A percentile compares a stretch with the other conserved stretches of the same genome.
phyloP scores from a whole-genome alignment of 1,139 yeast species.

The Debaryomyces subglobosus region DNA sequence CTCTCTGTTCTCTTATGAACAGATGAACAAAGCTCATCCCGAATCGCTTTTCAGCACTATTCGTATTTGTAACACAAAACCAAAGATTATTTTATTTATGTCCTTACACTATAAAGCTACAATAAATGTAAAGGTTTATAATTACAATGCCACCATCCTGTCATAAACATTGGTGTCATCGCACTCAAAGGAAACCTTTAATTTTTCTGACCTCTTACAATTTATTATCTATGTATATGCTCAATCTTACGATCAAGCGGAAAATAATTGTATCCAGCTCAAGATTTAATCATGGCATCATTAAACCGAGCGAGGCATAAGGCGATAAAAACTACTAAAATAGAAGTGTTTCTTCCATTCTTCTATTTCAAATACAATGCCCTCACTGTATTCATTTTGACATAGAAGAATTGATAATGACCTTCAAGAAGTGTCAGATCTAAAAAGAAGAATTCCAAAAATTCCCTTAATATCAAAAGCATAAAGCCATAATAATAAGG shows the following conservation, averaged over 20 bases:
- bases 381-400: constrained; percentile 24
- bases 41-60: not conserved
- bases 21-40: constrained; percentile 4
- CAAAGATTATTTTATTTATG: not conserved
- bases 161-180: constrained; percentile 56
- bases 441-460: constrained; percentile 57
- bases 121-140: constrained; percentile 60
- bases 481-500: constrained; percentile 60
- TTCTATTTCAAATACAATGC: constrained; percentile 24
- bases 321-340: constrained; percentile 35
- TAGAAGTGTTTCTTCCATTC: constrained; percentile 3
- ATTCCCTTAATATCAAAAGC: constrained; percentile 62
- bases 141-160: constrained; percentile 73
- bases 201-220: constrained; percentile 62
- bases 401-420: constrained; percentile 15
- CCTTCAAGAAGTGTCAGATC: constrained; percentile 43
- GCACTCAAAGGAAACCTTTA: constrained; percentile 73
- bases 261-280: constrained; percentile 53
- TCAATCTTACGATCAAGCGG: constrained; percentile 33
- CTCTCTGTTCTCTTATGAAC: not conserved
- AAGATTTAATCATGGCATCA: constrained; percentile 42
- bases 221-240: constrained; percentile 4
- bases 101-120: not conserved
- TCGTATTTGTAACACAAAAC: constrained; percentile 3
- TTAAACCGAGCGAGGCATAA: constrained; percentile 72